Evolutionary conservation across 2,329 filamentous ascomycete species (phyloP), one percentile per base, ranked within the genome.

Genomic region (Microdochium nivale): DNA sequence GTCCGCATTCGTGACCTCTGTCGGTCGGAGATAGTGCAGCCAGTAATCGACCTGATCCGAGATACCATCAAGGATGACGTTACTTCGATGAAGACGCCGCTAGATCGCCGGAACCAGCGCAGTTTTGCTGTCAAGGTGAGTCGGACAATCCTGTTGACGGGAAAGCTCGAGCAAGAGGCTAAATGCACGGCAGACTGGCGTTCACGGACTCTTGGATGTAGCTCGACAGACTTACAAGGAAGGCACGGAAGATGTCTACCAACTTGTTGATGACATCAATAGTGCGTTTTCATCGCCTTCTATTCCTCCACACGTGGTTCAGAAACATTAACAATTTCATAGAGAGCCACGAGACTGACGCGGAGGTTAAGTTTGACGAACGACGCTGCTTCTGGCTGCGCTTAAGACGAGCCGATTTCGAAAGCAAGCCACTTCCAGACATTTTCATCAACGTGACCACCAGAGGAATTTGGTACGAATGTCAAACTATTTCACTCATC

Each of bases 141-240:
- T 37, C n/a, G 48, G 1, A 14, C n/a, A 3, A 23, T 25, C 10
- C 32, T 27, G 2, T n/a, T 8, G 27, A 9, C 24, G 21, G 11
- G 3, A 7, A 16, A 37, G 47, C 25, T 19, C 25, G 35, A 25
- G 23, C 19, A 5, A n/a, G n/a, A n/a, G 43, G 48, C 59, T 64
- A 30, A 66, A 55, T 58, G 57, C 13, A 35, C 33, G 3, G 8
- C 58, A 88, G 79, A 83, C 89, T 47, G 88, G 89, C 0, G 83
- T 94, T 43, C 90, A 89, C 59, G 88, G 88, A 2, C 79, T 96
- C 52, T 79, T 97, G 3, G 92, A 96, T 67, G 87, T 96, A 35
- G 88, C 90, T 32, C 81, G 91, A 4, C 86, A 90, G 60, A 90
- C 89, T 0, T 96, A 94, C 69, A 95, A 94, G 60, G 92, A 97